Evolutionary conservation across 2,329 filamentous ascomycete genomes (phyloP).

Genomic region (Venturia carpophila): DNA sequence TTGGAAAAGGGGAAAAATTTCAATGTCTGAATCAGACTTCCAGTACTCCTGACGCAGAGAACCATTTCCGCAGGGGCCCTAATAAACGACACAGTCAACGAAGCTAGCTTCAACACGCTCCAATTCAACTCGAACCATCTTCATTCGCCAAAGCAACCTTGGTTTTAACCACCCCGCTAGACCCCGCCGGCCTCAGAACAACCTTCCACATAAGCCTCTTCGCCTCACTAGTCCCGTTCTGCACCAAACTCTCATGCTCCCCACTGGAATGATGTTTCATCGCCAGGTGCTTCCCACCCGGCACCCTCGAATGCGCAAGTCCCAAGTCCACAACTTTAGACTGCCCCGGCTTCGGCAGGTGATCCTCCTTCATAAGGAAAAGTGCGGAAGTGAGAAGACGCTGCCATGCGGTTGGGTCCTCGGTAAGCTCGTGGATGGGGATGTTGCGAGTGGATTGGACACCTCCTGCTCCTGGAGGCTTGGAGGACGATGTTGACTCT

Average conservation of each 20-base stretch:
- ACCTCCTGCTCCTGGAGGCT: background rate
- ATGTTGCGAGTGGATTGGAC: slow-evolving; percentile 9
- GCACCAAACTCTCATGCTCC: slow-evolving; percentile 11
- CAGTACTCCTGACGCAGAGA: too few species aligned
- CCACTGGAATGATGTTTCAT: slow-evolving; percentile 16
- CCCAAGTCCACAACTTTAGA: slow-evolving; percentile 16
- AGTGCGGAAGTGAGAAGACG: slow-evolving; percentile 15
- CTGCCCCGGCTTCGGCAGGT: slow-evolving; percentile 13
- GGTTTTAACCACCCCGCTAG: background rate
- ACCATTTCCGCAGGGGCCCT: too few species aligned
- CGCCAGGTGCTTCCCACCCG: slow-evolving; percentile 16
- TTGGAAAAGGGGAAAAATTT: too few species aligned
- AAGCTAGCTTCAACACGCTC: too few species aligned
- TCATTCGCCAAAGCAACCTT: slow-evolving; percentile 5
- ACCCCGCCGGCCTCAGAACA: slow-evolving; percentile 11
- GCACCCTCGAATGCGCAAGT: background rate
- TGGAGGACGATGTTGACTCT: background rate
- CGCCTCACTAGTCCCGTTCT: slow-evolving; percentile 2
- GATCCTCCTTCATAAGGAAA: slow-evolving; percentile 18
- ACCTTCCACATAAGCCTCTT: slow-evolving; percentile 17
- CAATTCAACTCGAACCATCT: background rate
- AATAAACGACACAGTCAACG: too few species aligned
- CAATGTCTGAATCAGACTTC: too few species aligned
- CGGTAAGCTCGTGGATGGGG: slow-evolving; percentile 9
- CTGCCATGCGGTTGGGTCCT: slow-evolving; percentile 15